Conservation (phyloP, 768 basidiomycete species). For the Naganishia vaughanmartiniae region DNA sequence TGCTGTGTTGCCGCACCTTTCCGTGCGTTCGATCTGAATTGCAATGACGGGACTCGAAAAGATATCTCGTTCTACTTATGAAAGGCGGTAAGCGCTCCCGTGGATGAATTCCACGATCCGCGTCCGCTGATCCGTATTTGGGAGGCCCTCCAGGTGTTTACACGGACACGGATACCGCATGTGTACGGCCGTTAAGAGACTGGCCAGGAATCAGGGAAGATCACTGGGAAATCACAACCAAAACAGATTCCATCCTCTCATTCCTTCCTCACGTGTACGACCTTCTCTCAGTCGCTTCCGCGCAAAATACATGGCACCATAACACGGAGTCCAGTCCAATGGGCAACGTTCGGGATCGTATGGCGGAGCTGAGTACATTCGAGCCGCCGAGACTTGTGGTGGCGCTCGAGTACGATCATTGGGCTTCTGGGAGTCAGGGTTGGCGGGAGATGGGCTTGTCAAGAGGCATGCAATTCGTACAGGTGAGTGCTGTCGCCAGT, state of each 20-base stretch:
- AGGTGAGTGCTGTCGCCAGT: neutral
- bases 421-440: slow-evolving; percentile 18
- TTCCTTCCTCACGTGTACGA: neutral
- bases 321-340: slow-evolving; percentile 20
- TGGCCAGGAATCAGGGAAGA: slow-evolving; percentile 32
- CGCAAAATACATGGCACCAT: neutral
- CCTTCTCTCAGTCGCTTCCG: slow-evolving; percentile 23
- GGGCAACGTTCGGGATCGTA: neutral
- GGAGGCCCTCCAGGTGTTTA: slow-evolving; percentile 29
- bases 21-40: neutral
- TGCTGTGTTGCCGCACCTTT: no score
- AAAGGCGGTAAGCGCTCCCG: slow-evolving; percentile 32
- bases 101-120: no score
- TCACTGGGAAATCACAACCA: neutral
- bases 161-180: slow-evolving; percentile 34
- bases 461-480: slow-evolving; percentile 38
- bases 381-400: slow-evolving; percentile 33
- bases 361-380: slow-evolving; percentile 1
- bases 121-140: no score
- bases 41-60: neutral
- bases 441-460: slow-evolving; percentile 35
- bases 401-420: slow-evolving; percentile 36
- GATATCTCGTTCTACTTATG: slow-evolving; percentile 40
- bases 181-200: slow-evolving; percentile 32
- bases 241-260: slow-evolving; percentile 2